phyloP scores from a whole-genome alignment of 108 stramenopile species.

The Seminavis robusta region DNA sequence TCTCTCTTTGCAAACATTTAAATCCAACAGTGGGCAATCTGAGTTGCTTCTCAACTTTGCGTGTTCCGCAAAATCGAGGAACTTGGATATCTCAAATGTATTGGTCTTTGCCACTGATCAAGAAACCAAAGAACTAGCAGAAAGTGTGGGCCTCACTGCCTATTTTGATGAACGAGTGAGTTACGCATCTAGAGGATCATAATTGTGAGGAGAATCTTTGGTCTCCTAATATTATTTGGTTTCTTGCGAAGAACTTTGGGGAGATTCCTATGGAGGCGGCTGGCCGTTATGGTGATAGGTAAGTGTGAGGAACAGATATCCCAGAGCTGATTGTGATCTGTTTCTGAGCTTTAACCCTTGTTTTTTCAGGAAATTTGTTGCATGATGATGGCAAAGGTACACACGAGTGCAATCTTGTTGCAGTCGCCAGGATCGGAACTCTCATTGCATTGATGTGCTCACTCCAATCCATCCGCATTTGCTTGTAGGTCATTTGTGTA shows the following conservation, averaged over 20 bases:
- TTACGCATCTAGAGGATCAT: background rate
- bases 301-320: no score
- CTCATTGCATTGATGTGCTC: no score
- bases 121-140: slow-evolving; percentile 66
- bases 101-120: slow-evolving; percentile 75
- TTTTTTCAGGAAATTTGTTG: no score
- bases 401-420: no score
- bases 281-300: slow-evolving; percentile 59
- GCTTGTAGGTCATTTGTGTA: slow-evolving; percentile 69
- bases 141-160: slow-evolving; percentile 54
- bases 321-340: no score
- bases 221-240: slow-evolving; percentile 44
- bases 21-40: slow-evolving; percentile 68
- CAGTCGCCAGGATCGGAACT: no score
- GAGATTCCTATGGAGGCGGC: slow-evolving; percentile 43
- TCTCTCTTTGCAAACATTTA: no score
- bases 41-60: slow-evolving; percentile 74
- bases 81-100: slow-evolving; percentile 42
- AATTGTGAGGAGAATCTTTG: slow-evolving; percentile 71
- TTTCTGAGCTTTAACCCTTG: no score
- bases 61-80: slow-evolving; percentile 50
- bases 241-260: slow-evolving; percentile 52
- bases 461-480: no score
- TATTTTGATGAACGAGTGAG: slow-evolving; percentile 35
- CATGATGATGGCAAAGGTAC: slow-evolving; percentile 84